Conservation (phyloP, 495 filamentous ascomycete genomes). For the Elasticomyces elasticus region DNA sequence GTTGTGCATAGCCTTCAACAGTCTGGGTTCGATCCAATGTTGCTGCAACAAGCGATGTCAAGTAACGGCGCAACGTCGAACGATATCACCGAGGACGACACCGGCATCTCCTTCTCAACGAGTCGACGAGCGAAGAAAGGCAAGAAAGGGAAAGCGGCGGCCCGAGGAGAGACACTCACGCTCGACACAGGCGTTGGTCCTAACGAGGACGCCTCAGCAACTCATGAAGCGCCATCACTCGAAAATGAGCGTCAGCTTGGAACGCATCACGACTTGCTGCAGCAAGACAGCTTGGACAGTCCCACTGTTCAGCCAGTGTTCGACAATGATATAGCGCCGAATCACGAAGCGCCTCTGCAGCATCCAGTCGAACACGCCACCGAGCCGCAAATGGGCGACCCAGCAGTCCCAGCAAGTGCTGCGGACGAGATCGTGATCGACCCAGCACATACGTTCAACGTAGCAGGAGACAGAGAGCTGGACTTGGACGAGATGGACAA, state of each 20-base stretch:
- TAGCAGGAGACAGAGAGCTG: constrained; percentile 16
- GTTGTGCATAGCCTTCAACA: constrained; percentile 11
- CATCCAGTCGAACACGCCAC: too few species aligned
- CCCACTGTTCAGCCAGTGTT: too few species aligned
- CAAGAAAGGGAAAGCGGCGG: constrained; percentile 15
- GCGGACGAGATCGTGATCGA: background rate
- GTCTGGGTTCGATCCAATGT: constrained; percentile 20
- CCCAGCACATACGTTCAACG: background rate
- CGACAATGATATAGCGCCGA: too few species aligned
- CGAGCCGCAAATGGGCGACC: too few species aligned
- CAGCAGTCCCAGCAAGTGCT: background rate
- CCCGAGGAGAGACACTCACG: background rate
- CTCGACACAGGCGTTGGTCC: background rate
- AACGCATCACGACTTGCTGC: too few species aligned
- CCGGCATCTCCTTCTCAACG: constrained; percentile 10
- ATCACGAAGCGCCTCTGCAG: too few species aligned
- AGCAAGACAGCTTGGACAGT: too few species aligned
- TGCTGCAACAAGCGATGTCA: constrained; percentile 5
- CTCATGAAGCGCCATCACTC: background rate
- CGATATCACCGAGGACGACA: constrained; percentile 5
- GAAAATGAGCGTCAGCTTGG: background rate
- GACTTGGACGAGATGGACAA: constrained; percentile 23
- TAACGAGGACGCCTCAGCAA: background rate
- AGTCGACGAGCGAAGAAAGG: constrained; percentile 21
- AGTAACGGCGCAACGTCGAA: background rate